Base-by-base conservation (phyloP, 768 basidiomycete species). In the Ephemerocybe angulata region DNA sequence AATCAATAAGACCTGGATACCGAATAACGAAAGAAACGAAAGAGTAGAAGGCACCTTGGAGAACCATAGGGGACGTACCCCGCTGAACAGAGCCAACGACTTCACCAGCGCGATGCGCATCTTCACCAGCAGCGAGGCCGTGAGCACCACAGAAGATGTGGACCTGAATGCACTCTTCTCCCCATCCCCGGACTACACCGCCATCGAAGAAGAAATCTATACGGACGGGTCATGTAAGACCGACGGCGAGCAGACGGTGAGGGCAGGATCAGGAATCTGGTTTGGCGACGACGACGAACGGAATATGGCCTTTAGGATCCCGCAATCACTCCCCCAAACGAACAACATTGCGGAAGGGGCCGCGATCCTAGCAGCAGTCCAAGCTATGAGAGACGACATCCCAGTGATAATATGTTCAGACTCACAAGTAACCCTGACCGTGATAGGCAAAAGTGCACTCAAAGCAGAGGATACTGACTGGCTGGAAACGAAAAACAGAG, bases 181-280 rank as follows among this genome's bases (percentile, higher is more conserved):
- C n/a, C n/a, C n/a, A n/a, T n/a, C n/a, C n/a, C n/a, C n/a, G n/a
- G n/a, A n/a, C n/a, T n/a, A n/a, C n/a, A n/a, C n/a, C n/a, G n/a
- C n/a, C n/a, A n/a, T n/a, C n/a, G n/a, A n/a, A n/a, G n/a, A n/a
- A n/a, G n/a, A n/a, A n/a, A n/a, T 54, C 27, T 58, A 54, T 22
- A 58, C 57, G 7, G 57, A 58, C 30, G 57, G 57, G 2, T 58
- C 57, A 11, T 53, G 55, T 17, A 52, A 2, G 6, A 21, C 51
- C 41, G 35, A 37, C 31, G 54, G 50, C 6, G 19, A n/a, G 1
- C 25, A 58, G 0, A 22, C 19, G 1, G 62, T 56, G 1, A 38
- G 24, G 24, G 63, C 62, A 0, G 63, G 67, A 1, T 54, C 58
- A 1, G 65, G 68, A 3, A 25, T 66, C 10, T 68, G 53, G 57